A percentile compares a stretch with the other conserved stretches of the same genome.
These are phyloP conservation scores for Talaromyces sp. DNA, from an alignment of 2,329 filamentous ascomycete genomes.

Conservation along the genomic window DNA sequence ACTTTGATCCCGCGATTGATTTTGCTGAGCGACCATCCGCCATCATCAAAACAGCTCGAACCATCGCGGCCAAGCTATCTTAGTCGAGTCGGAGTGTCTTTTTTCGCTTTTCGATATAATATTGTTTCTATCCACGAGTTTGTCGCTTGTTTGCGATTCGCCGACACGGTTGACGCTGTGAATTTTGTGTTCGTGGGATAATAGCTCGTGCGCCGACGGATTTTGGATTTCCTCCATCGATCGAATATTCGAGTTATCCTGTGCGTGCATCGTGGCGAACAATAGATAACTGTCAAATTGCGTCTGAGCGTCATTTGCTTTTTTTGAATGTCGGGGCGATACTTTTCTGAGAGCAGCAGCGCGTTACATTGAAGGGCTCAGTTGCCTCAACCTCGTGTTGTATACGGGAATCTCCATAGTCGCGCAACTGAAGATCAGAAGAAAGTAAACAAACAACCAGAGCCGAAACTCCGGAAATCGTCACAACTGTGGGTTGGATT, in stretches of 20 bases:
- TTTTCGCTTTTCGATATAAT: not conserved
- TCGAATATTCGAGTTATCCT: not conserved
- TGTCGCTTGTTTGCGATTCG: not conserved
- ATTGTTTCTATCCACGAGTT: not conserved
- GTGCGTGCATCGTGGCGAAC: not conserved
- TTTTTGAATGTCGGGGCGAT: not conserved
- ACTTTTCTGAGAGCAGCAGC: not conserved
- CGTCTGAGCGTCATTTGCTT: not conserved
- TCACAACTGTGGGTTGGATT: not conserved
- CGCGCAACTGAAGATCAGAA: not conserved
- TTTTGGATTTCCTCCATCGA: not conserved
- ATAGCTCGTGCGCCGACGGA: not conserved
- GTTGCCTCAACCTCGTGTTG: not conserved
- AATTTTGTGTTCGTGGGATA: not conserved
- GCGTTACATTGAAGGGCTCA: not conserved
- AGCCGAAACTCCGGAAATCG: not conserved
- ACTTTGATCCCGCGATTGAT: not conserved
- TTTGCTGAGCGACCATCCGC: not conserved
- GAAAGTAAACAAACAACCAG: not conserved
- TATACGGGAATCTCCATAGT: not conserved
- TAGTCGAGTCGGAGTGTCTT: not conserved
- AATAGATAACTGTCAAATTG: not conserved
- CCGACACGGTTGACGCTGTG: not conserved
- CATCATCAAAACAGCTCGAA: slow-evolving; percentile 1
- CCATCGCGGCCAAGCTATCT: not conserved